Evolutionary conservation across 768 basidiomycete species (phyloP).

Genomic region (Heimioporus sp.): DNA sequence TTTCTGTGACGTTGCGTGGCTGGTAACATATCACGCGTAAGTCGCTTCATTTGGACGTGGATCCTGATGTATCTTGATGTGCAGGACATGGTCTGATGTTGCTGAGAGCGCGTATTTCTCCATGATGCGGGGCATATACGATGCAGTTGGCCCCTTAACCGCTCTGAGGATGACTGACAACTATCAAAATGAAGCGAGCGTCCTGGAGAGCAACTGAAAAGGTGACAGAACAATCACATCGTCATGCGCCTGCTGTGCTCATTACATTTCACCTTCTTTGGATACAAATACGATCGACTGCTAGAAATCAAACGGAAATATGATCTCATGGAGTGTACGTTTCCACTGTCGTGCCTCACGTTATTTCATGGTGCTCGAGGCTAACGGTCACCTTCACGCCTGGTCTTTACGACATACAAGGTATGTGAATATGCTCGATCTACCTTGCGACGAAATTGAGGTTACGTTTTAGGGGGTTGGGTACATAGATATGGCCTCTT

Average conservation of each 20-base stretch:
- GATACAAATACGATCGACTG: slow-evolving; percentile 13
- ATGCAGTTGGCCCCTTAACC: slow-evolving; percentile 1
- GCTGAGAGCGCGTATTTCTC: background rate
- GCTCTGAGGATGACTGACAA: slow-evolving; percentile 4
- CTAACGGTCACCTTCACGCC: background rate
- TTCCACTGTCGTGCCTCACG: background rate
- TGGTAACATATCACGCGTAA: slow-evolving; percentile 6
- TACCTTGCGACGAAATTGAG: too few relatives aligned
- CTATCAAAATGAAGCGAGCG: slow-evolving; percentile 13
- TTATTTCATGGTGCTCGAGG: background rate
- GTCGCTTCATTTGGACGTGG: background rate
- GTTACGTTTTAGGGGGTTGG: background rate
- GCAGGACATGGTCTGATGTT: slow-evolving; percentile 13
- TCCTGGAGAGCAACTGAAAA: slow-evolving; percentile 5
- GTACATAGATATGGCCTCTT: too few relatives aligned
- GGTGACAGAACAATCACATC: background rate
- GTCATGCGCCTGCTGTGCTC: background rate
- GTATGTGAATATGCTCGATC: background rate
- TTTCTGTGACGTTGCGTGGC: slow-evolving; percentile 16
- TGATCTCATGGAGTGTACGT: slow-evolving; percentile 12
- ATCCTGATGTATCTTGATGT: background rate
- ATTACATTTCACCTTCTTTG: slow-evolving; percentile 6
- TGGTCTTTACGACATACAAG: slow-evolving; percentile 5
- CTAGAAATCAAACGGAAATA: slow-evolving; percentile 13
- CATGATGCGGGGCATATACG: background rate